Evolutionary conservation across 1,284 basidiomycete genomes (phyloP), one percentile per base, ranked within the genome.

Genomic region (Rhodotorula sp.): DNA sequence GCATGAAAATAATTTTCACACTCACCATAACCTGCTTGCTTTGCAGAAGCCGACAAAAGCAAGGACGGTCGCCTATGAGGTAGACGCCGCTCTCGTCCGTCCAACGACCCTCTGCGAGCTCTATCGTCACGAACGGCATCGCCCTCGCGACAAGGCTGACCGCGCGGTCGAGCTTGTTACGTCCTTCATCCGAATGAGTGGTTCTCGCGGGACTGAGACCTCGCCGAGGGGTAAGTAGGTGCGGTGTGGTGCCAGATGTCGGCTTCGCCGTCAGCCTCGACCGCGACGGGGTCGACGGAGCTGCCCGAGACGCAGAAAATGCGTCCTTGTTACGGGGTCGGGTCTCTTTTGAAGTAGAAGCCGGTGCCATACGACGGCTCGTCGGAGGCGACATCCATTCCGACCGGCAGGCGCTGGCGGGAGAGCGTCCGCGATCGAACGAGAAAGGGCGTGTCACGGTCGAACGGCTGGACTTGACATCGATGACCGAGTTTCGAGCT

Each of bases 21-120:
- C 53, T 87, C 54, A 96, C 92, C 93, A 96, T 95, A 71, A 95
- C 93, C 0, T 90, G 94, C 75, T 91, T 89, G 5, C 90, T 93
- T n/a, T 91, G 87, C 48, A 95, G 82, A 67, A 95, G 95, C 29
- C 93, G 86, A 80, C 93, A 95, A 80, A 94, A 95, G 80, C 91
- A 93, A 26, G 95, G 83, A 79, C 89, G 93, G 3, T 81, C 88
- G 17, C 93, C 93, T 76, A 96, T 95, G 91, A 91, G 95, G 79
- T 96, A 96, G 4, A 92, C 93, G 24, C 93, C 93, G 70, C 91
- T 92, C 80, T 92, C 88, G 79, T 94, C 92, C 79, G 88, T 89
- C 91, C 91, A 93, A 86, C 88, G 65, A 88, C 88, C n/a, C 22
- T 87, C 86, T 3, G 91, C 88, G 5, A 91, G 87, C 75, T 91